These are phyloP conservation scores for Backusella tarrabulga DNA, from an alignment of 192 early-diverging fungal genomes.

Conservation along the genomic window DNA sequence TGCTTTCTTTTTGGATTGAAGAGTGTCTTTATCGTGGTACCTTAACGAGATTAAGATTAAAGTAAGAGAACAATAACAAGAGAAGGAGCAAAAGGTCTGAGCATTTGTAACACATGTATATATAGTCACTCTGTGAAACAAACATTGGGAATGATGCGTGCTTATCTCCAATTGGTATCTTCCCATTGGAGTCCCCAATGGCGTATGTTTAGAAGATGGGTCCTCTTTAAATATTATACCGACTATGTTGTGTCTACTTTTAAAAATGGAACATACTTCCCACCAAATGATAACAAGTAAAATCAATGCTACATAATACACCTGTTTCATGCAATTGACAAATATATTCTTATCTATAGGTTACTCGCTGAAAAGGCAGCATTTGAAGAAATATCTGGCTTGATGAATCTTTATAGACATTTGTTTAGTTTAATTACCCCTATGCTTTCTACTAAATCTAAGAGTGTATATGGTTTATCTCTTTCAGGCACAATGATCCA, in stretches of 20 bases:
- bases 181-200: slow-evolving; percentile 45
- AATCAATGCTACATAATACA: too few species aligned
- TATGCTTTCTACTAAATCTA: background rate
- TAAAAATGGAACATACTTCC: slow-evolving; percentile 31
- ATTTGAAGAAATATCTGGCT: background rate
- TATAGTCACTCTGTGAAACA: slow-evolving; percentile 2
- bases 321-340: background rate
- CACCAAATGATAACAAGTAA: slow-evolving; percentile 8
- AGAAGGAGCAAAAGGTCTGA: background rate
- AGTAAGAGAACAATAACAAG: background rate
- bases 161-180: slow-evolving; percentile 23
- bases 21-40: slow-evolving; percentile 14
- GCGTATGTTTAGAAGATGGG: slow-evolving; percentile 50
- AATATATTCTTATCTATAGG: background rate
- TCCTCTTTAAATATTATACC: slow-evolving; percentile 51
- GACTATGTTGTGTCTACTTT: slow-evolving; percentile 40
- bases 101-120: background rate
- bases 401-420: slow-evolving; percentile 7
- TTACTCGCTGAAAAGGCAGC: background rate
- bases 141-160: slow-evolving; percentile 10
- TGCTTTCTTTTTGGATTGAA: slow-evolving; percentile 20
- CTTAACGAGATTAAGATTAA: slow-evolving; percentile 4
- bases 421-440: slow-evolving; percentile 9
- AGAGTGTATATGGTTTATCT: background rate
- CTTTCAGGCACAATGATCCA: background rate